Conservation (phyloP, 2,329 filamentous ascomycete genomes). For the Cladosporium sp. region DNA sequence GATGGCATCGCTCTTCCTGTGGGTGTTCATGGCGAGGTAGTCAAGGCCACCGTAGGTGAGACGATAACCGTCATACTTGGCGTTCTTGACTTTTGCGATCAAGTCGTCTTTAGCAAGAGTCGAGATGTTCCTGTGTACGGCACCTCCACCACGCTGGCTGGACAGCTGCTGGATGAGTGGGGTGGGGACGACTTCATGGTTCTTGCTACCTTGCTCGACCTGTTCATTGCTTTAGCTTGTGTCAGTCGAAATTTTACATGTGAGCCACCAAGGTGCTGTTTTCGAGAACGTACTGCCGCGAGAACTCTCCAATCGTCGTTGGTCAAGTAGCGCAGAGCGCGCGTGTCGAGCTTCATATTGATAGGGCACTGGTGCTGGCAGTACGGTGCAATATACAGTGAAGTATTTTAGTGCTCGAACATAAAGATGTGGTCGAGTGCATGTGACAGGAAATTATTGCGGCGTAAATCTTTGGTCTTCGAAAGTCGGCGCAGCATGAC, state of each 20-base stretch:
- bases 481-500: not conserved
- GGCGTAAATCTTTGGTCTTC: conserved; percentile 5
- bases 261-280: conserved; percentile 8
- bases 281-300: conserved; percentile 65
- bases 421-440: not conserved
- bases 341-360: conserved; percentile 89
- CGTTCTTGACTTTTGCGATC: conserved; percentile 89
- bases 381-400: not conserved
- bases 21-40: conserved; percentile 90
- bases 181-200: conserved; percentile 95
- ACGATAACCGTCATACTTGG: conserved; percentile 95
- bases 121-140: conserved; percentile 83
- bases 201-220: conserved; percentile 91
- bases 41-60: conserved; percentile 95
- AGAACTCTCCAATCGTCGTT: conserved; percentile 94
- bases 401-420: not conserved
- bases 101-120: conserved; percentile 86
- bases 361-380: not conserved
- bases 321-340: conserved; percentile 86
- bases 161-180: conserved; percentile 80
- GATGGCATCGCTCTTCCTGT: conserved; percentile 72
- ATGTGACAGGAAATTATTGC: conserved; percentile 6
- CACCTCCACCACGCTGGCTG: conserved; percentile 67
- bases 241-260: conserved; percentile 12
- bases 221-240: conserved; percentile 37